Evolutionary conservation across 2,329 filamentous ascomycete species (phyloP).

Genomic region (Penicillium sp.): DNA sequence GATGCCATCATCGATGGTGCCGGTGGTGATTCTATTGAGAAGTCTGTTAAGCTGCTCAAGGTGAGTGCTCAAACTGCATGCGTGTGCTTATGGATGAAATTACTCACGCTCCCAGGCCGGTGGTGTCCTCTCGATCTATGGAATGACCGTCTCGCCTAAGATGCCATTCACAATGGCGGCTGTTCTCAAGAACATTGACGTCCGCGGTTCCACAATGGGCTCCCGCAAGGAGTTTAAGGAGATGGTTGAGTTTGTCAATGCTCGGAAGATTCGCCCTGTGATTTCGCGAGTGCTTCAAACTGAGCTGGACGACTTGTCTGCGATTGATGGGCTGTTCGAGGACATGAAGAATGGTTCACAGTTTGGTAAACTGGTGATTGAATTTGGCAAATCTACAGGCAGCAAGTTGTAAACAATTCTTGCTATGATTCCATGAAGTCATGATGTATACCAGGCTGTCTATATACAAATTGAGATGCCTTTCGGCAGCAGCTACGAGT

Average conservation of each 20-base stretch:
- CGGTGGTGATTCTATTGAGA: constrained; percentile 75
- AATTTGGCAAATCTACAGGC: constrained; percentile 50
- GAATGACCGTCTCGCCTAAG: constrained; percentile 82
- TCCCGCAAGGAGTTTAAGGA: constrained; percentile 84
- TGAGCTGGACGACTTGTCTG: constrained; percentile 70
- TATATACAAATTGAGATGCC: constrained; percentile 2
- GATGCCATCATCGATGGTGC: constrained; percentile 90
- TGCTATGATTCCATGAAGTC: neutral
- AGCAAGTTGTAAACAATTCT: constrained; percentile 39
- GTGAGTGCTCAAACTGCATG: constrained; percentile 32
- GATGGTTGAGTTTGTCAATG: constrained; percentile 77
- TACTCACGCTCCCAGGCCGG: constrained; percentile 52
- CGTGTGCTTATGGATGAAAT: neutral
- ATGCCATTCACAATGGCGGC: constrained; percentile 84
- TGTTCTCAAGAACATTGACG: constrained; percentile 80
- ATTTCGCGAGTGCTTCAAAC: constrained; percentile 66
- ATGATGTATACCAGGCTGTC: neutral
- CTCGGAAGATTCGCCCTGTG: constrained; percentile 70
- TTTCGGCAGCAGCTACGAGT: neutral
- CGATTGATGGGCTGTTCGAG: constrained; percentile 76
- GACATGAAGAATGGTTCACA: constrained; percentile 83
- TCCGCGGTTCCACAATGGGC: constrained; percentile 86
- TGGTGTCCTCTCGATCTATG: constrained; percentile 80
- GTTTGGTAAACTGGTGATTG: constrained; percentile 88
- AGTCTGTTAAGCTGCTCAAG: constrained; percentile 66